Percentiles rank a stretch among this genome's conserved stretches.
Conservation (phyloP, 805 yeast species). For the Brettanomyces bruxellensis region DNA sequence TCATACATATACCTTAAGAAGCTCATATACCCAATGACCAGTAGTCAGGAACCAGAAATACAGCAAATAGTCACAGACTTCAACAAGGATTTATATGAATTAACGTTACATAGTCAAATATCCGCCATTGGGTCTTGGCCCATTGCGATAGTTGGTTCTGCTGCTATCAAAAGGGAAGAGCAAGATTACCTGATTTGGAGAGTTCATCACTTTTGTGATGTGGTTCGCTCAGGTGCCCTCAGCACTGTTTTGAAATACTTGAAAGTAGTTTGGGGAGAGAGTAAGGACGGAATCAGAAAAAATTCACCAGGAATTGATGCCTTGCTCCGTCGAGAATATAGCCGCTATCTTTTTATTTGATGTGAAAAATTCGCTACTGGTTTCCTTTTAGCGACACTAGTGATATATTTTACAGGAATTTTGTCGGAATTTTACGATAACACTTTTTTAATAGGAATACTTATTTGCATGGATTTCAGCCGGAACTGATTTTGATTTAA, state of each 20-base stretch:
- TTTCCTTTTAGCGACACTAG: too few relatives aligned
- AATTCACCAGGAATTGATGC: conserved; percentile 2
- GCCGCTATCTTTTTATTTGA: not conserved
- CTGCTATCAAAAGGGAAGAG: conserved; percentile 6
- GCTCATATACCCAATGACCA: conserved; percentile 6
- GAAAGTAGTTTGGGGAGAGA: conserved; percentile 10
- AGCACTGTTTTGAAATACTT: conserved; percentile 6
- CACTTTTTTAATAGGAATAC: too few relatives aligned
- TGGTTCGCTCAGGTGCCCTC: conserved; percentile 7
- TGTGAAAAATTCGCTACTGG: not conserved
- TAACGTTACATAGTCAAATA: conserved; percentile 9
- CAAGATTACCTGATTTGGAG: conserved; percentile 10
- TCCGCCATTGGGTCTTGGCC: conserved; percentile 11
- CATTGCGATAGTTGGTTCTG: conserved; percentile 11
- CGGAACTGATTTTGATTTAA: too few relatives aligned
- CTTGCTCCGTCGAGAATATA: not conserved
- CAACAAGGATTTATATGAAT: conserved; percentile 4
- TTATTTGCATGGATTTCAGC: too few relatives aligned
- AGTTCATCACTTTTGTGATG: conserved; percentile 6
- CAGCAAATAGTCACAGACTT: conserved; percentile 6
- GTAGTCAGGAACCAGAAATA: conserved; percentile 2
- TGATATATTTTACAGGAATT: too few relatives aligned
- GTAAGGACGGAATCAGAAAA: conserved; percentile 1
- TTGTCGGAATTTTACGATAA: too few relatives aligned
- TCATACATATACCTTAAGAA: conserved; percentile 8